Evolutionary conservation across 2,329 filamentous ascomycete species (phyloP), one percentile per base, ranked within the genome.

Genomic region (Diaporthe sp.): DNA sequence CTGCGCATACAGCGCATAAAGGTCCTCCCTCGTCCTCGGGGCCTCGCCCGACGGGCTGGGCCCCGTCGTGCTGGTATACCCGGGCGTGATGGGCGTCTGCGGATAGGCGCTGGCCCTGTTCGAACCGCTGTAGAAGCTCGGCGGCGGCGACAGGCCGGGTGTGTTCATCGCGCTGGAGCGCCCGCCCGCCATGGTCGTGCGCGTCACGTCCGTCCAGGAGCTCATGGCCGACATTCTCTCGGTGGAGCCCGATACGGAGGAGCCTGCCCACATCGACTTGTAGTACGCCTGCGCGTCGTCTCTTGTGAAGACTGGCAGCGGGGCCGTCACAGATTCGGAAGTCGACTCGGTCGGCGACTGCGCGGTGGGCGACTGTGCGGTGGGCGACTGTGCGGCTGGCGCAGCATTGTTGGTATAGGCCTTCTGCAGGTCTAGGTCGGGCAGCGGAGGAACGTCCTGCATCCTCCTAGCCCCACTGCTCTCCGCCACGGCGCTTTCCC

Each of bases 141-240:
- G 61, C 61, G 74, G 70, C 46, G 70, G 65, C 31, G 58, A 58
- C 22, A 65, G 37, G 51, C 46, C 60, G 1, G 39, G 60, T 19
- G 51, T 68, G 31, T 46, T 37, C 28, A 74, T 51, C 2, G 60
- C 72, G 57, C 57, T 71, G 10, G n/a, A 71, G 12, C 73, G 58
- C 28, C 58, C 68, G 39, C 73, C 73, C 25, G 44, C 58, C 44
- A 72, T 67, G 9, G 73, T 75, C 49, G 73, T 67, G 10, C 71
- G 70, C 19, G 74, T 73, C 31, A 44, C 70, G 22, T 73, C 58
- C 0, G 75, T 74, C 71, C 72, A 74, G 13, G 75, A 72, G 72
- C 71, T 76, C 25, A 65, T 61, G 17, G 61, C 51, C 7, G 75
- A 74, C 58, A 74, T 62, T 1, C 61, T 53, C 49, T 71, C 73